Percentiles rank a stretch among this genome's conserved stretches.
Conservation (phyloP, 1,284 basidiomycete genomes). For the Puccinia novopanici region DNA sequence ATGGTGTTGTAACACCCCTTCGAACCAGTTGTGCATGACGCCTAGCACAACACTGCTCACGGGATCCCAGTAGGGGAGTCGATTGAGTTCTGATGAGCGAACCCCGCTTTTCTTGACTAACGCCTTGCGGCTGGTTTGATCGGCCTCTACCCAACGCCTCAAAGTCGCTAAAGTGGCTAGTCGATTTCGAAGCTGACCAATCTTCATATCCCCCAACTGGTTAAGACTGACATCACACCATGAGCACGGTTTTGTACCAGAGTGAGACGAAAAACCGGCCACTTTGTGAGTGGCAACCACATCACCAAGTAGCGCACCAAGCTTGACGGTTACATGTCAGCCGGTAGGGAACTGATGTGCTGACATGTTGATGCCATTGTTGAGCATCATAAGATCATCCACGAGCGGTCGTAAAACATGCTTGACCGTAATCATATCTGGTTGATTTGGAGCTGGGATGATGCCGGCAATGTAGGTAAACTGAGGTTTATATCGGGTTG, state of each 20-base stretch:
- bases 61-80: slow-evolving; percentile 41
- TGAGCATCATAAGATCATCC: slow-evolving; percentile 1
- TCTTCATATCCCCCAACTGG: not conserved
- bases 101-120: slow-evolving; percentile 24
- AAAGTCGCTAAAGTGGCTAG: not conserved
- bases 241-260: not conserved
- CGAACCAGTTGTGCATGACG: slow-evolving; percentile 39
- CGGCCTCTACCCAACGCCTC: not conserved
- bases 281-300: slow-evolving; percentile 46
- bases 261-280: slow-evolving; percentile 31
- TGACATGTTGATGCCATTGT: not conserved
- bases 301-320: slow-evolving; percentile 21
- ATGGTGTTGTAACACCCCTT: slow-evolving; percentile 31
- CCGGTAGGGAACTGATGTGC: slow-evolving; percentile 12
- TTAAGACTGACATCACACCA: slow-evolving; percentile 12
- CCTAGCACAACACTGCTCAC: slow-evolving; percentile 21
- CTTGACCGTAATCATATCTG: no score
- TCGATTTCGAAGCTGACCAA: slow-evolving; percentile 1
- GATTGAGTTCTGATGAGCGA: slow-evolving; percentile 30
- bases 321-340: not conserved
- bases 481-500: slow-evolving; percentile 12
- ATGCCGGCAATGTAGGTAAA: slow-evolving; percentile 27
- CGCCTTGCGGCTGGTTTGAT: not conserved
- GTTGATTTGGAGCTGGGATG: slow-evolving; percentile 26
- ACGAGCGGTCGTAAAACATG: slow-evolving; percentile 20